Percentiles rank a stretch among this genome's conserved stretches.
phyloP scores from a whole-genome alignment of 2,329 filamentous ascomycete genomes.

The Pseudovirgaria hyperparasitica region DNA sequence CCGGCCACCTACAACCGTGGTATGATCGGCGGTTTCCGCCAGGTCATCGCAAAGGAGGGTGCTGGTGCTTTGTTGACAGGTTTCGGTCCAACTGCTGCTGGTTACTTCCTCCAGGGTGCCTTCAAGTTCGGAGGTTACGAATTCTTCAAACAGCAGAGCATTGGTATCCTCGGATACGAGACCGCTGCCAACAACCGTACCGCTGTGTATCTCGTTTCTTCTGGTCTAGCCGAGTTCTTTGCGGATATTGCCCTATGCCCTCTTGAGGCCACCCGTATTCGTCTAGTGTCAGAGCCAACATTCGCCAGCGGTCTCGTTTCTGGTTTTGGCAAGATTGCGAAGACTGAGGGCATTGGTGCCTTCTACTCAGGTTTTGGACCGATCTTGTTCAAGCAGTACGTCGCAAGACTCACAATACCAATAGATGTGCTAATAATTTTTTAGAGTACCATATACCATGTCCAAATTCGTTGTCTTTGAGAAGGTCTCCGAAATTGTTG shows the following conservation, averaged over 20 bases:
- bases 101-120: constrained; percentile 89
- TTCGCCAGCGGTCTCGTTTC: constrained; percentile 69
- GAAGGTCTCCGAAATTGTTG: constrained; percentile 69
- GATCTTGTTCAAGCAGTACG: constrained; percentile 30
- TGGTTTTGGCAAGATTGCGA: constrained; percentile 73
- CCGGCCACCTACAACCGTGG: constrained; percentile 79
- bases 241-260: constrained; percentile 77
- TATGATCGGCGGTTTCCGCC: constrained; percentile 73
- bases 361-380: constrained; percentile 83
- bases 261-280: constrained; percentile 85
- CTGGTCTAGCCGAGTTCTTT: constrained; percentile 51
- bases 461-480: constrained; percentile 92
- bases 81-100: constrained; percentile 71
- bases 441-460: constrained; percentile 74
- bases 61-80: constrained; percentile 76
- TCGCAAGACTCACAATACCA: too few species aligned
- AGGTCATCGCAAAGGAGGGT: constrained; percentile 75
- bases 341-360: constrained; percentile 68
- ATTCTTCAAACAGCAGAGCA: constrained; percentile 89
- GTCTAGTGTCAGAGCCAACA: constrained; percentile 77
- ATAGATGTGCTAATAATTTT: background rate
- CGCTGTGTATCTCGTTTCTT: constrained; percentile 62
- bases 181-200: constrained; percentile 64
- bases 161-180: constrained; percentile 61
- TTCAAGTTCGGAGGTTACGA: constrained; percentile 94